Evolutionary conservation across 1,284 basidiomycete genomes (phyloP).

Genomic region (Ceratobasidium sp.): DNA sequence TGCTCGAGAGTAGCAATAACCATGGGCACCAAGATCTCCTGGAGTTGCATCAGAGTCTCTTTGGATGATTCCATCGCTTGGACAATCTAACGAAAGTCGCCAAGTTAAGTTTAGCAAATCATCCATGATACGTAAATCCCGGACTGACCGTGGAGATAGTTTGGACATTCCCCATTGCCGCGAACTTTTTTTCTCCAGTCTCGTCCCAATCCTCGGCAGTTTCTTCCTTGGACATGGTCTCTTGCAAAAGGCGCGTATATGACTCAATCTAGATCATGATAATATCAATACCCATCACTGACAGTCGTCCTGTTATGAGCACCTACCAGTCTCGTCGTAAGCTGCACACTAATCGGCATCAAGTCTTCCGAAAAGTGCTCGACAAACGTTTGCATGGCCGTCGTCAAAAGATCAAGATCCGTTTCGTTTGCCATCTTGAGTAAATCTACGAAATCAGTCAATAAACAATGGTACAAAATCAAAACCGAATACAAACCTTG

Average conservation of each 20-base stretch:
- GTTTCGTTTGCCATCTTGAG: constrained; percentile 89
- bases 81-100: constrained; percentile 70
- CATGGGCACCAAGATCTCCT: constrained; percentile 81
- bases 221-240: constrained; percentile 61
- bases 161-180: constrained; percentile 84
- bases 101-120: background rate
- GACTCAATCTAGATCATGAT: constrained; percentile 86
- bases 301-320: no score
- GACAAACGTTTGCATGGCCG: constrained; percentile 85
- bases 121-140: background rate
- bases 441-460: constrained; percentile 61
- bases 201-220: constrained; percentile 60
- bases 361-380: constrained; percentile 85
- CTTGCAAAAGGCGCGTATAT: constrained; percentile 78
- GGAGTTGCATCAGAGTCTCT: constrained; percentile 81
- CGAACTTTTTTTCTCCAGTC: constrained; percentile 83
- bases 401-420: constrained; percentile 85
- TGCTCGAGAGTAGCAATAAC: constrained; percentile 79
- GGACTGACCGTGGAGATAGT: constrained; percentile 73
- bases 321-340: constrained; percentile 78
- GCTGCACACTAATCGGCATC: constrained; percentile 83
- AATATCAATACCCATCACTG: no score
- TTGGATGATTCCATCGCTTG: constrained; percentile 72
- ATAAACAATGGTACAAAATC: background rate
- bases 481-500: constrained; percentile 64